These are phyloP conservation scores for Tritrichomonas musculus DNA, from an alignment of 208 protist species.

Conservation along the genomic window DNA sequence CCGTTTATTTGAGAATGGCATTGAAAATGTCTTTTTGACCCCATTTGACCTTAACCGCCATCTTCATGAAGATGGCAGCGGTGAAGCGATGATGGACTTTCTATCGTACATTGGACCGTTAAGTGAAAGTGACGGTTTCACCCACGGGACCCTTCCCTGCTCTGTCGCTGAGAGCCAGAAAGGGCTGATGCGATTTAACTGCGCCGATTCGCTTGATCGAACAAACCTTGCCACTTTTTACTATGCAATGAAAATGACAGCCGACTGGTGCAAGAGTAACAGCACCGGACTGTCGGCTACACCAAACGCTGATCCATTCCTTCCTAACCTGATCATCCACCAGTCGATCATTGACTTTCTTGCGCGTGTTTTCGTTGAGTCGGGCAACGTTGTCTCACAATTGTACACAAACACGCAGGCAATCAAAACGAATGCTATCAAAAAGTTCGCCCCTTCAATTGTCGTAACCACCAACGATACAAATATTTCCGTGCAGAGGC, in stretches of 20 bases:
- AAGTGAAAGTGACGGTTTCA: not conserved
- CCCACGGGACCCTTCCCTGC: not conserved
- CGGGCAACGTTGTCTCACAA: not conserved
- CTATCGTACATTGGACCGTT: not conserved
- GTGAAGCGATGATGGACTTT: not conserved
- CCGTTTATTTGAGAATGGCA: not conserved
- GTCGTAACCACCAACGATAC: not conserved
- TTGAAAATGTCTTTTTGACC: not conserved
- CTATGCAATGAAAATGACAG: not conserved
- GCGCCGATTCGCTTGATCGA: not conserved
- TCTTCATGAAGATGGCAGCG: not conserved
- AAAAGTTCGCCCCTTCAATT: not conserved
- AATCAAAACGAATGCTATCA: not conserved
- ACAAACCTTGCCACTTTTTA: not conserved
- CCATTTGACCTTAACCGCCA: not conserved
- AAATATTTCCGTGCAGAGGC: not conserved
- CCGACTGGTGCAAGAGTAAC: not conserved
- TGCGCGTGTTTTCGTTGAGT: not conserved
- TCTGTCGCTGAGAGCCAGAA: not conserved
- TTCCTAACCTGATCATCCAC: not conserved
- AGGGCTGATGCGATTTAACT: not conserved
- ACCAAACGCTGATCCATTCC: not conserved
- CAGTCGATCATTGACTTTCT: not conserved
- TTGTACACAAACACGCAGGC: not conserved
- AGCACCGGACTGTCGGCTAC: not conserved